Percentiles rank a stretch among this genome's conserved stretches.
Evolutionary conservation across 2,329 filamentous ascomycete genomes (phyloP).

Genomic region (Didymellaceae sp.): DNA sequence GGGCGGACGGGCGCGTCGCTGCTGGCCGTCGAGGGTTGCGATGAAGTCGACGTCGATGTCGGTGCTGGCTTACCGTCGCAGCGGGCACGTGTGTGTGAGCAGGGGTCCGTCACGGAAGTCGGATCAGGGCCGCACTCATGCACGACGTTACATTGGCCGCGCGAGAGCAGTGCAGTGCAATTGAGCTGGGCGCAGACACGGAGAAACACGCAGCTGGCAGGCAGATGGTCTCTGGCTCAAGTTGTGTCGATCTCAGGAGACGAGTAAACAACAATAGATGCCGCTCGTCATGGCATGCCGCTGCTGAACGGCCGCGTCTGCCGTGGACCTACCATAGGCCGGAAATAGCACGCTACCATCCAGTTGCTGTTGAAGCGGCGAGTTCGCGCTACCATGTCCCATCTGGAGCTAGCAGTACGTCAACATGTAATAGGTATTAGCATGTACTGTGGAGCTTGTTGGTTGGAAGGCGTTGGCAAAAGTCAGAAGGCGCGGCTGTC

Average conservation of each 20-base stretch:
- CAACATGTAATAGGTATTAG: too few species aligned
- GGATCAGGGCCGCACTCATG: not conserved
- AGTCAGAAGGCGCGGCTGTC: too few species aligned
- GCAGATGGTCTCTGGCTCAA: not conserved
- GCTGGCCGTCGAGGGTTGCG: not conserved
- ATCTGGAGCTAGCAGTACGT: too few species aligned
- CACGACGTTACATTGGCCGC: slow-evolving; percentile 3
- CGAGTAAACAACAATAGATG: not conserved
- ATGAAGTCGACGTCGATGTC: slow-evolving; percentile 1
- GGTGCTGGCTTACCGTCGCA: not conserved
- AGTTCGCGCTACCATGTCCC: too few species aligned
- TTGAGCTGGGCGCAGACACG: not conserved
- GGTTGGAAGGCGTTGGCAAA: too few species aligned
- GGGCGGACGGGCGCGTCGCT: slow-evolving; percentile 5
- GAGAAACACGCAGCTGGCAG: not conserved
- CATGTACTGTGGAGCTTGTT: too few species aligned
- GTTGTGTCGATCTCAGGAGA: not conserved
- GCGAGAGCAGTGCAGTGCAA: not conserved
- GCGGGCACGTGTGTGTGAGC: not conserved
- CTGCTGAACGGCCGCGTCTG: slow-evolving; percentile 7
- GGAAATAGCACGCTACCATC: slow-evolving; percentile 5
- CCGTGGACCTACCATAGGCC: not conserved
- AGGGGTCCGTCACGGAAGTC: not conserved
- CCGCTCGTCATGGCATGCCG: not conserved
- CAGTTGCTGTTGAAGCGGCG: not conserved